These are phyloP conservation scores for Cytospora chrysosperma DNA, from an alignment of 2,329 filamentous ascomycete genomes.

Conservation along the genomic window DNA sequence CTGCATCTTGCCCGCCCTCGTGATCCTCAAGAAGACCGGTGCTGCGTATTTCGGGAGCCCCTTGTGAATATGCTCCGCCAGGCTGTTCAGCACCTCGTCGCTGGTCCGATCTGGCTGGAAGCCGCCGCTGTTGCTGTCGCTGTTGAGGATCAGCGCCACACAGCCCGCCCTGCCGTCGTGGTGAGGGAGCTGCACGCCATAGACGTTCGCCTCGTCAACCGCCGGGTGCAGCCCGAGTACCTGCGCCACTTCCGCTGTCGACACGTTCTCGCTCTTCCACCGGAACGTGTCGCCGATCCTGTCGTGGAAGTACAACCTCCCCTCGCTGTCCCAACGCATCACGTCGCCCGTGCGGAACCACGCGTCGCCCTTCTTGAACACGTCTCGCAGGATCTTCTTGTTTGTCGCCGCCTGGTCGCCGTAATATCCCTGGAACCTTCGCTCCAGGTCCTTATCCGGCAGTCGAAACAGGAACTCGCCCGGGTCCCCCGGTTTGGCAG, in stretches of 20 bases:
- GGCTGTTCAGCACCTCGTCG: constrained; percentile 50
- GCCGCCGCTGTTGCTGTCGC: constrained; percentile 38
- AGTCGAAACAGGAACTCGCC: constrained; percentile 77
- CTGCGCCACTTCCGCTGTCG: constrained; percentile 78
- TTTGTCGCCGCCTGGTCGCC: constrained; percentile 68
- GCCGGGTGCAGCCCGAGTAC: constrained; percentile 65
- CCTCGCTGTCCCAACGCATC: constrained; percentile 67
- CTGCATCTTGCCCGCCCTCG: constrained; percentile 55
- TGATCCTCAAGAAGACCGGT: constrained; percentile 73
- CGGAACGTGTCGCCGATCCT: constrained; percentile 76
- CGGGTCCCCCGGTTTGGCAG: constrained; percentile 57
- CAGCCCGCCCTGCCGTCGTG: constrained; percentile 86
- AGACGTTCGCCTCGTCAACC: constrained; percentile 80
- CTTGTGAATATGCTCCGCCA: constrained; percentile 58
- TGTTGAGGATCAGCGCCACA: constrained; percentile 45
- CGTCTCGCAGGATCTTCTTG: constrained; percentile 71
- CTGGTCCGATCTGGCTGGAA: constrained; percentile 32
- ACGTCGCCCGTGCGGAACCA: constrained; percentile 87
- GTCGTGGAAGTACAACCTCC: constrained; percentile 77
- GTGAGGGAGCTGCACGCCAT: constrained; percentile 74
- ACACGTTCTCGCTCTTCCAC: constrained; percentile 83
- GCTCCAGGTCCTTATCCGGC: constrained; percentile 60
- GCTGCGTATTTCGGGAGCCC: constrained; percentile 71
- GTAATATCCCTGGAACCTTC: constrained; percentile 79
- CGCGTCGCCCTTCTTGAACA: constrained; percentile 72